Percentiles rank a stretch among this genome's conserved stretches.
These are phyloP conservation scores for Botrytis hyacinthi DNA, from an alignment of 2,329 filamentous ascomycete species.

Conservation along the genomic window DNA sequence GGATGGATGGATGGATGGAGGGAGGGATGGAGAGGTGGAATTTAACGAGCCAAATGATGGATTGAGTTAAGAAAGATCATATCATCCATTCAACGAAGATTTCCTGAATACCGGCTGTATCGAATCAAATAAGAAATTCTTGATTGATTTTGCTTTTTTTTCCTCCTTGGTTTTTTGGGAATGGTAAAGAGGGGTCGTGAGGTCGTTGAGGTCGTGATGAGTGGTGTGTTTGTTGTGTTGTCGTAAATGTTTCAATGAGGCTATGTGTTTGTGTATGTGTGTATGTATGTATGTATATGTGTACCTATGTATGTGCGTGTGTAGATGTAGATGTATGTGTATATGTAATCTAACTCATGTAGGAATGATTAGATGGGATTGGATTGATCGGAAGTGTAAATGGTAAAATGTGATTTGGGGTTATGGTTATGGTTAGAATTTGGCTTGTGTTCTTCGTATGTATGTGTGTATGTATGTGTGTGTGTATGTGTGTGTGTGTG, in stretches of 20 bases:
- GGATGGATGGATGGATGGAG: neutral
- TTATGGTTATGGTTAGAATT: neutral
- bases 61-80: neutral
- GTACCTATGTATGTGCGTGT: too few species aligned
- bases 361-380: neutral
- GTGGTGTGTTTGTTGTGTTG: slow-evolving; percentile 13
- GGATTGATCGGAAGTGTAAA: neutral
- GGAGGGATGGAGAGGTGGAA: neutral
- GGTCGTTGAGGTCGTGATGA: neutral
- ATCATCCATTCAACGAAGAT: neutral
- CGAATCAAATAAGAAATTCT: neutral
- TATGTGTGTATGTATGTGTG: too few species aligned
- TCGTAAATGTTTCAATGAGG: slow-evolving; percentile 1
- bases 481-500: too few species aligned
- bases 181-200: neutral
- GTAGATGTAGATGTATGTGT: neutral
- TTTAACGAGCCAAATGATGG: neutral
- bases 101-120: neutral
- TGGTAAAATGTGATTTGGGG: neutral
- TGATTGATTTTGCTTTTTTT: neutral
- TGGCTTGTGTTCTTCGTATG: neutral
- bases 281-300: neutral
- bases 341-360: neutral
- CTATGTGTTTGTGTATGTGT: neutral
- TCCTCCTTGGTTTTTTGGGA: neutral